phyloP scores from a whole-genome alignment of 495 filamentous ascomycete species.

The Evansstolkia leycettana region DNA sequence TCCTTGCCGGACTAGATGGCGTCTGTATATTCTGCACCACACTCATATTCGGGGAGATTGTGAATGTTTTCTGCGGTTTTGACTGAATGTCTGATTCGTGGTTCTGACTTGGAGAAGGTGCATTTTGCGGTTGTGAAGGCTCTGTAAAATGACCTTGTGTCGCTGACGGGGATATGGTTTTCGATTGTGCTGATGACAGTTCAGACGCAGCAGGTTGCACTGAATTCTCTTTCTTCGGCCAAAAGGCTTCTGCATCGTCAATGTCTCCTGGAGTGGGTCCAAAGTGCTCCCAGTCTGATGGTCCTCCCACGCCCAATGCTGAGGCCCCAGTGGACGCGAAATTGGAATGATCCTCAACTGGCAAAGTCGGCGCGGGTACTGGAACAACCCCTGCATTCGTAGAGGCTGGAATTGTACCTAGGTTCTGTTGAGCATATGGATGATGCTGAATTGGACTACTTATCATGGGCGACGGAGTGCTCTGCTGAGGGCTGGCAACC shows the following conservation, averaged over 20 bases:
- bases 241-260: constrained; percentile 21
- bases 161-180: neutral
- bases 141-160: neutral
- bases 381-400: constrained; percentile 9
- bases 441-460: constrained; percentile 4
- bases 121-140: constrained; percentile 3
- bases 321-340: constrained; percentile 18
- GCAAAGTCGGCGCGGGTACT: constrained; percentile 9
- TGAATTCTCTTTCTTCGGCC: constrained; percentile 8
- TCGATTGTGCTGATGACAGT: neutral
- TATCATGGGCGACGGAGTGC: neutral
- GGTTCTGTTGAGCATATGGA: constrained; percentile 9
- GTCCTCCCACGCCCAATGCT: constrained; percentile 38
- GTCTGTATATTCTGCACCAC: constrained; percentile 6
- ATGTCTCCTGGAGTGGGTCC: constrained; percentile 19
- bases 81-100: constrained; percentile 5
- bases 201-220: constrained; percentile 4
- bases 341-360: constrained; percentile 11
- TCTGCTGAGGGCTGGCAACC: neutral
- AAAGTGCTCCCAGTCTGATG: constrained; percentile 52
- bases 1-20: constrained; percentile 10
- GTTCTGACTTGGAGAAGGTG: neutral
- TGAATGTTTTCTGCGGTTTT: constrained; percentile 2
- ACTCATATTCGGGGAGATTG: constrained; percentile 8
- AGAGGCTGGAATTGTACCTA: constrained; percentile 8